Conservation (phyloP, 2,329 filamentous ascomycete genomes). For the Neofusicoccum kwambonambiense region DNA sequence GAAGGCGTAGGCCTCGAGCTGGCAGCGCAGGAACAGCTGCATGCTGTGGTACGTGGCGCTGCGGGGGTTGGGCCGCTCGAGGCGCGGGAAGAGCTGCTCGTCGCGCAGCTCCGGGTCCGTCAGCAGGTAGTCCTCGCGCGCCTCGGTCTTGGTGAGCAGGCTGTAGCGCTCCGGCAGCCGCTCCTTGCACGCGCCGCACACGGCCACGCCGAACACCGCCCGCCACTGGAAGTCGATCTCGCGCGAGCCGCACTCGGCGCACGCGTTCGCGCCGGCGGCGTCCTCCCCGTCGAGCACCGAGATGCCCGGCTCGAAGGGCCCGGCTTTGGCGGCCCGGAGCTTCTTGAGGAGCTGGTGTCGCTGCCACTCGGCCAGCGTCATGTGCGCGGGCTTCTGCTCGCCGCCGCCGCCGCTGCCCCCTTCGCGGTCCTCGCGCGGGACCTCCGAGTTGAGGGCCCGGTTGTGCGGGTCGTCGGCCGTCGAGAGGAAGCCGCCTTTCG, state of each 20-base stretch:
- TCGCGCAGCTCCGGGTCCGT: conserved; percentile 95
- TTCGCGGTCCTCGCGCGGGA: conserved; percentile 29
- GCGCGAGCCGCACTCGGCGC: conserved; percentile 75
- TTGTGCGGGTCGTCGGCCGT: conserved; percentile 89
- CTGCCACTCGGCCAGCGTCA: conserved; percentile 93
- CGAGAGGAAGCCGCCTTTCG: conserved; percentile 92
- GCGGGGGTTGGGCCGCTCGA: conserved; percentile 89
- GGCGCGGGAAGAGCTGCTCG: conserved; percentile 77
- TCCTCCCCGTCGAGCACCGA: conserved; percentile 57
- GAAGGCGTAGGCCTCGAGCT: conserved; percentile 93
- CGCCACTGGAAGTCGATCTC: conserved; percentile 98
- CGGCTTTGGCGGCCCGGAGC: conserved; percentile 70
- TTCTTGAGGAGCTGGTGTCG: conserved; percentile 71
- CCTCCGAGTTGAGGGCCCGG: conserved; percentile 63
- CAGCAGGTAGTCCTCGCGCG: conserved; percentile 88
- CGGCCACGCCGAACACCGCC: conserved; percentile 71
- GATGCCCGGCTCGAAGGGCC: conserved; percentile 86
- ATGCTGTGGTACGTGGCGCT: conserved; percentile 97
- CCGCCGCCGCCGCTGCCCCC: conserved; percentile 40
- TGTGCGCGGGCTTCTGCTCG: conserved; percentile 74
- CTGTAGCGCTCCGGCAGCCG: conserved; percentile 89
- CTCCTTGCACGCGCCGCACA: conserved; percentile 87
- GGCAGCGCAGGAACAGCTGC: conserved; percentile 93
- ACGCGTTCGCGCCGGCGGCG: conserved; percentile 47
- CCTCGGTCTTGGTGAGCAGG: conserved; percentile 94